Evolutionary conservation across 352 stramenopile genomes (phyloP).

Genomic region (Pythium phragmitis): DNA sequence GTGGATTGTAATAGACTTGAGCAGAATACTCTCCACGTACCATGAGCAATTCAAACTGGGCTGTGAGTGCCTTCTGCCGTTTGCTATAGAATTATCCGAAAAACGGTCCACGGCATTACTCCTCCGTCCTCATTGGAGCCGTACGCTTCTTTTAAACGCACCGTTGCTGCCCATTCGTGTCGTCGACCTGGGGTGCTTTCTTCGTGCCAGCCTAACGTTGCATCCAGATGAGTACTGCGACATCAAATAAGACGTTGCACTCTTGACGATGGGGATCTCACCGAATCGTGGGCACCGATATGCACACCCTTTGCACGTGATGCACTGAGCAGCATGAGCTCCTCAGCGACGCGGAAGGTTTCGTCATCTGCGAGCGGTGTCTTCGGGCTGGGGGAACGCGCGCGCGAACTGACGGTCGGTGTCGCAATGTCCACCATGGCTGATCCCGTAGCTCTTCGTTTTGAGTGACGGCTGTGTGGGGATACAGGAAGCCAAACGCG

Average conservation of each 20-base stretch:
- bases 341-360: slow-evolving; percentile 71
- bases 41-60: slow-evolving; percentile 28
- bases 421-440: slow-evolving; percentile 32
- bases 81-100: slow-evolving; percentile 16
- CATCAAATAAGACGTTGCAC: background rate
- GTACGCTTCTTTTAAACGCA: background rate
- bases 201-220: slow-evolving; percentile 5
- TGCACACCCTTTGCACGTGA: slow-evolving; percentile 15
- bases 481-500: background rate
- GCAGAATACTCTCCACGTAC: slow-evolving; percentile 2
- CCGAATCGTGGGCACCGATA: slow-evolving; percentile 1
- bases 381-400: background rate
- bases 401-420: slow-evolving; percentile 11
- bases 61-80: slow-evolving; percentile 29
- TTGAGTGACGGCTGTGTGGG: background rate
- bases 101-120: background rate
- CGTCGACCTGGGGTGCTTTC: background rate
- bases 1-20: background rate
- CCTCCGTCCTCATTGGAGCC: background rate
- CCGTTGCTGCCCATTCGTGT: slow-evolving; percentile 2
- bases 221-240: background rate
- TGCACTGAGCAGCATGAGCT: slow-evolving; percentile 75
- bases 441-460: background rate
- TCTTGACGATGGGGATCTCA: background rate
- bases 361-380: slow-evolving; percentile 39